These are phyloP conservation scores for Coemansia sp. DNA, from an alignment of 192 early-diverging fungal genomes.

Conservation along the genomic window DNA sequence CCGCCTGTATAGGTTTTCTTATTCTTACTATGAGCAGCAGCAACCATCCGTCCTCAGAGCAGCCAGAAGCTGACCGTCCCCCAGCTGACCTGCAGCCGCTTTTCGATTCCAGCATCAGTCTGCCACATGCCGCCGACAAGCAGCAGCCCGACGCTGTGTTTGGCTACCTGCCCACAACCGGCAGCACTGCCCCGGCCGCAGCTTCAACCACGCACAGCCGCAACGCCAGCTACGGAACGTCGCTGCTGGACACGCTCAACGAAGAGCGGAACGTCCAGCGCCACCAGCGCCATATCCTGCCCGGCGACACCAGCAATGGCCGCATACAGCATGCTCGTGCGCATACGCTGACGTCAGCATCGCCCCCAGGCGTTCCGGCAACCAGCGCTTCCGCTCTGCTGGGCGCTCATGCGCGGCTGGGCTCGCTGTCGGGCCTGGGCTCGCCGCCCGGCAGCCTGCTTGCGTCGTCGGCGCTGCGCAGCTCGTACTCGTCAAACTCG, in stretches of 20 bases:
- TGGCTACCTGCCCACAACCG: constrained; percentile 8
- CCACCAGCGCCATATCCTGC: constrained; percentile 10
- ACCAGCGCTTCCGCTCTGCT: constrained; percentile 41
- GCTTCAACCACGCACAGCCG: constrained; percentile 39
- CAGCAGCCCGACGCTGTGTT: constrained; percentile 5
- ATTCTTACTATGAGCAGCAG: too few species aligned
- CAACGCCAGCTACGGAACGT: constrained; percentile 51
- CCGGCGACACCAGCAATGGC: constrained; percentile 1
- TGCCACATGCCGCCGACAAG: constrained; percentile 17
- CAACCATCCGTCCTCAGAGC: too few species aligned
- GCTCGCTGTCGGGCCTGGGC: constrained; percentile 28
- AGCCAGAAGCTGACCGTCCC: too few species aligned
- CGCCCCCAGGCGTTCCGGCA: constrained; percentile 15
- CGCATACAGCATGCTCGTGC: constrained; percentile 16
- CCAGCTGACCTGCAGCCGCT: constrained; percentile 25
- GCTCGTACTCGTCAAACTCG: constrained; percentile 52
- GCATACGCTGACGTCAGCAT: constrained; percentile 26
- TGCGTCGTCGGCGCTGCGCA: constrained; percentile 45
- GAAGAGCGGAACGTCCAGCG: constrained; percentile 14
- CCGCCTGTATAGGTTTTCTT: too few species aligned
- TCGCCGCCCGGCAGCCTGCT: constrained; percentile 12
- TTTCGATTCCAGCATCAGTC: constrained; percentile 41
- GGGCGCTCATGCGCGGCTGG: constrained; percentile 39
- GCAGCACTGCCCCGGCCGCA: background rate
- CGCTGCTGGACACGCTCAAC: constrained; percentile 51